These are phyloP conservation scores for Chamaecyparis obtusa DNA, from an alignment of 75 land plant species.

Conservation along the genomic window DNA sequence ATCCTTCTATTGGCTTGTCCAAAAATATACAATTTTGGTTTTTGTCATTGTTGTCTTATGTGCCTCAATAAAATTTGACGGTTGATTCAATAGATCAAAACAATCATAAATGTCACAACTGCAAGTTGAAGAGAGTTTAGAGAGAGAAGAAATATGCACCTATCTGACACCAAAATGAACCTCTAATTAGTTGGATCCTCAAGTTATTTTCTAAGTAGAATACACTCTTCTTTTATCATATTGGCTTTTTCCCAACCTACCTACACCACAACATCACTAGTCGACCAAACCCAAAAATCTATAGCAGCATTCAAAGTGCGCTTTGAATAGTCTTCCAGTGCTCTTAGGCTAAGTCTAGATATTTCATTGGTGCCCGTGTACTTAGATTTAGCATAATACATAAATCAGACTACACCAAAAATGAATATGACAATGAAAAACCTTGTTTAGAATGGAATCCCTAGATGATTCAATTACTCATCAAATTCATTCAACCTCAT, in stretches of 20 bases:
- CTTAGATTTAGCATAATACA: background rate
- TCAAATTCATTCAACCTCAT: background rate
- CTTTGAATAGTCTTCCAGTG: background rate
- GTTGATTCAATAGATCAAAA: background rate
- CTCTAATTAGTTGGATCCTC: constrained; percentile 80
- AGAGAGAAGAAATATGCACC: constrained; percentile 36
- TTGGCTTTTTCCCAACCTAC: constrained; percentile 91
- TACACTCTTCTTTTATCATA: constrained; percentile 88
- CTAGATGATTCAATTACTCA: background rate
- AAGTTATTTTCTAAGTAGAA: constrained; percentile 64
- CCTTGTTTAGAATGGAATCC: background rate
- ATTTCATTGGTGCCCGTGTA: background rate
- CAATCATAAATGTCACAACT: background rate
- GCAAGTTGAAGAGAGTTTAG: background rate
- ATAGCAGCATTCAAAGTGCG: background rate
- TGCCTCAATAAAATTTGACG: background rate
- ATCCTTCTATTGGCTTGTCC: constrained; percentile 12
- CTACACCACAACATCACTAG: constrained; percentile 27
- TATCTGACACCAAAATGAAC: constrained; percentile 85
- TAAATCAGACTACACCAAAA: background rate
- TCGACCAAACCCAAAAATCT: background rate
- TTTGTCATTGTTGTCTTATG: background rate
- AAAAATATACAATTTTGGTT: too few relatives aligned
- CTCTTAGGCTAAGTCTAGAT: background rate
- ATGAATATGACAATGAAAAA: background rate